Evolutionary conservation across 495 filamentous ascomycete species (phyloP).

Genomic region (Xeromyces bisporus): DNA sequence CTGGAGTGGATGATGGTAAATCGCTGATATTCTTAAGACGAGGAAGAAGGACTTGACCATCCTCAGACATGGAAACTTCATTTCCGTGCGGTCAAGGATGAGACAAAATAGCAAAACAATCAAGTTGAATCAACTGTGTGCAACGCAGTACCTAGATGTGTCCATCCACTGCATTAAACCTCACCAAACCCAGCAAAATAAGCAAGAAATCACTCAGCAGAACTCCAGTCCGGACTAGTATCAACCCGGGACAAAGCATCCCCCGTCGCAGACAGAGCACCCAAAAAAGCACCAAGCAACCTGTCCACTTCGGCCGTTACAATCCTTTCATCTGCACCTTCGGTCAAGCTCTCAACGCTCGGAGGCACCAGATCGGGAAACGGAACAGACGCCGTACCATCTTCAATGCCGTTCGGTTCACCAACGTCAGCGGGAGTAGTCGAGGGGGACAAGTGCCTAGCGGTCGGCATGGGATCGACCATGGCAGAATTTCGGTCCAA

Average conservation of each 20-base stretch:
- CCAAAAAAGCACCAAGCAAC: slow-evolving; percentile 22
- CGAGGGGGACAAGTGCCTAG: slow-evolving; percentile 13
- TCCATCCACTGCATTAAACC: too few relatives aligned
- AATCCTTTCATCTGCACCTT: slow-evolving; percentile 15
- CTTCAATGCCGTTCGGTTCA: neutral
- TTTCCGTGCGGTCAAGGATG: too few relatives aligned
- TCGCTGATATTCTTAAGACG: too few relatives aligned
- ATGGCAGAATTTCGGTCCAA: neutral
- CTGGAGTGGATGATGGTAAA: too few relatives aligned
- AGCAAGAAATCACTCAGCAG: too few relatives aligned
- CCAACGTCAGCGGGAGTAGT: slow-evolving; percentile 4
- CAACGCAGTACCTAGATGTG: too few relatives aligned
- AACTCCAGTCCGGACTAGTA: slow-evolving; percentile 3
- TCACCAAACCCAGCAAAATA: too few relatives aligned
- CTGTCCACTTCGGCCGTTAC: slow-evolving; percentile 22
- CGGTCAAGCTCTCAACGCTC: slow-evolving; percentile 17
- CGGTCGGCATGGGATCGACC: slow-evolving; percentile 6
- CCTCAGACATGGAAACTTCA: too few relatives aligned
- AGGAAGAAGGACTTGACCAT: too few relatives aligned
- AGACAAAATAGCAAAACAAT: too few relatives aligned
- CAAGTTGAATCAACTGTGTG: too few relatives aligned
- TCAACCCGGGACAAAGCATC: slow-evolving; percentile 14
- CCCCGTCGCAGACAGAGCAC: slow-evolving; percentile 18
- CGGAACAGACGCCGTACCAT: slow-evolving; percentile 7
- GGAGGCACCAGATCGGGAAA: slow-evolving; percentile 23